Base-by-base conservation (phyloP, 768 basidiomycete genomes). In the Ramaria sp. region DNA sequence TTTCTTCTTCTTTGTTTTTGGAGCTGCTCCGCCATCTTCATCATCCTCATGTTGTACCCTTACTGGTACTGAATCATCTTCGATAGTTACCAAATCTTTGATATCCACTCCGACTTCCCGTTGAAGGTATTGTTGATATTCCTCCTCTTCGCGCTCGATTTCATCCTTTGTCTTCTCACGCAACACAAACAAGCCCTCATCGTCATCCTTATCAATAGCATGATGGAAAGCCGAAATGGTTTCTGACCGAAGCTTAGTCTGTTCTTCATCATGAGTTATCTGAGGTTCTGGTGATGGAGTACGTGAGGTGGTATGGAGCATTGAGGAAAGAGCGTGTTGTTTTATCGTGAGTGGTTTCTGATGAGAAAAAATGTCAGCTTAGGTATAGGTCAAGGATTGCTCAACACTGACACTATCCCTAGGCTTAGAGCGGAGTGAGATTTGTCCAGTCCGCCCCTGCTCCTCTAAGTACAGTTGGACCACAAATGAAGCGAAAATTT, bases 161-260 rank as follows among this genome's bases (percentile, higher is more conserved):
- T 94, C 89, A 55, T 88, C 88, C 59, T 80, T 78, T 0, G 83
- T 86, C 67, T 83, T 88, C 56, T 85, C 83, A 36, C 89, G 76
- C 2, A 79, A 81, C 5, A 87, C 70, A 13, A 96, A 75, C 1
- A 94, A 66, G 36, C 79, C 81, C 15, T 77, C 78, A 28, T 72
- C 74, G 3, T 70, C 75, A 10, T 67, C 63, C 1, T 48, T 61
- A 0, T 53, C 57, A 3, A 70, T 56, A 12, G 71, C 72, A 1
- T 64, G 64, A 54, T 87, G 83, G 68, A 99, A 97, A 0, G 87
- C 94, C 0, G 81, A 75, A 22, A 90, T 88, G 0, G 88, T 92
- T 65, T 96, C 93, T 34, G 77, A 71, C 13, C 86, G 82, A 20
- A 99, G 76, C 0, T 69, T 72, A 1, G 68, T 70, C 66, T 95